Evolutionary conservation across 148 eudicot genomes (phyloP).

Genomic region (Rheum nobile): DNA sequence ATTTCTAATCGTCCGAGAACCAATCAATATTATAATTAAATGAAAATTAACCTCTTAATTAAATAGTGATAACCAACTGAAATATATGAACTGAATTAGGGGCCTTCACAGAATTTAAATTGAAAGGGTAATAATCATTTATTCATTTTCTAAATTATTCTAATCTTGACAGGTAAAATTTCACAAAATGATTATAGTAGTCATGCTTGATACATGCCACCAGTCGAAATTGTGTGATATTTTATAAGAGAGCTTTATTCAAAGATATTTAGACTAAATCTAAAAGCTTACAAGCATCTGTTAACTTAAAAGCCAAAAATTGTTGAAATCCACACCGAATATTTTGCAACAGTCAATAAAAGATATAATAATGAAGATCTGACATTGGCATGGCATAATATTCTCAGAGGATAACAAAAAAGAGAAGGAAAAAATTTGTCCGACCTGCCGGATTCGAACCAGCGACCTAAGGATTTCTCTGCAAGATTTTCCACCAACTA

Average conservation of each 20-base stretch:
- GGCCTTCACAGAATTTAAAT: too few species aligned
- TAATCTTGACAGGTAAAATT: too few species aligned
- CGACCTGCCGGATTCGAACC: slow-evolving; percentile 91
- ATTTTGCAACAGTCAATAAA: background rate
- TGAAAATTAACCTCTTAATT: too few species aligned
- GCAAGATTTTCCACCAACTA: background rate
- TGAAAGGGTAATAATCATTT: too few species aligned
- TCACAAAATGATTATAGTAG: too few species aligned
- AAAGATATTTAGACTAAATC: too few species aligned
- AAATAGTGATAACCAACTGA: too few species aligned
- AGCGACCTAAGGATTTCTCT: slow-evolving; percentile 70
- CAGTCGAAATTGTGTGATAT: too few species aligned
- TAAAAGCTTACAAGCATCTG: background rate
- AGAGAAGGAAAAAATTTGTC: slow-evolving; percentile 7
- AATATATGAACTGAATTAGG: too few species aligned
- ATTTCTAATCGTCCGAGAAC: background rate
- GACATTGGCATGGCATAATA: background rate
- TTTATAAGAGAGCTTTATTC: too few species aligned
- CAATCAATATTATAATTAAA: background rate
- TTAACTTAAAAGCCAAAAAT: background rate
- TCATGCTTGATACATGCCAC: too few species aligned
- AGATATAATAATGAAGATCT: background rate
- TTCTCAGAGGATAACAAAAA: background rate
- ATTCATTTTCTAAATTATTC: too few species aligned
- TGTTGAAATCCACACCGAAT: background rate